Evolutionary conservation across 768 basidiomycete species (phyloP).

Genomic region (Galerina marginata): DNA sequence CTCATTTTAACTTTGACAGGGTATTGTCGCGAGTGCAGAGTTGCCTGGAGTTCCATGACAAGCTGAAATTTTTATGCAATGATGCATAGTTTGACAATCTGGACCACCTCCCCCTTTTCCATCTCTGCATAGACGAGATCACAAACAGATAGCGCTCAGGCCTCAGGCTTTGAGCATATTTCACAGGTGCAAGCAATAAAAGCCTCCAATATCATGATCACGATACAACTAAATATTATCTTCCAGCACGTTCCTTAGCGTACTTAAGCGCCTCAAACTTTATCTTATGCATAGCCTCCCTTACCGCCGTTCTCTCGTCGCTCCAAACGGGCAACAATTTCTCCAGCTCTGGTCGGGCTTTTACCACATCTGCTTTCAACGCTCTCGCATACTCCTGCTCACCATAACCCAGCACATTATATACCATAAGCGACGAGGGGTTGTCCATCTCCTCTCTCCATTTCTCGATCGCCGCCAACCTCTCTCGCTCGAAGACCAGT

Average conservation of each 20-base stretch:
- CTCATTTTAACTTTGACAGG: too few relatives aligned
- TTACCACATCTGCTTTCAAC: constrained; percentile 39
- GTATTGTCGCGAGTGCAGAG: too few relatives aligned
- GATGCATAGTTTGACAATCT: too few relatives aligned
- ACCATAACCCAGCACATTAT: constrained; percentile 36
- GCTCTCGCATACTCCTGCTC: constrained; percentile 43
- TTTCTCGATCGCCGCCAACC: constrained; percentile 34
- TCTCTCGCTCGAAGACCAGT: constrained; percentile 42
- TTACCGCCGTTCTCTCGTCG: constrained; percentile 33
- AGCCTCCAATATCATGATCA: too few relatives aligned
- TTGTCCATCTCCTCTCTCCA: constrained; percentile 24
- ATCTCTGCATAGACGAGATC: too few relatives aligned
- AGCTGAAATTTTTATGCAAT: too few relatives aligned
- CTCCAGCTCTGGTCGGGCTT: constrained; percentile 33
- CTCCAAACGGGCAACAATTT: constrained; percentile 40
- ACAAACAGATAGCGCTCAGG: too few relatives aligned
- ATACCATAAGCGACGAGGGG: constrained; percentile 41
- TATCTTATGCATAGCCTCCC: constrained; percentile 41
- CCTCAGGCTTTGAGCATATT: too few relatives aligned
- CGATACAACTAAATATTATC: not conserved
- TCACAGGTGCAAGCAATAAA: too few relatives aligned
- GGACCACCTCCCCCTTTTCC: too few relatives aligned
- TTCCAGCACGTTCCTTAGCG: constrained; percentile 17
- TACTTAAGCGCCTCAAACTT: constrained; percentile 41
- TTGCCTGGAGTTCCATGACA: too few relatives aligned